Conservation (phyloP, 306 rosid species). For the Citrullus amarus region DNA sequence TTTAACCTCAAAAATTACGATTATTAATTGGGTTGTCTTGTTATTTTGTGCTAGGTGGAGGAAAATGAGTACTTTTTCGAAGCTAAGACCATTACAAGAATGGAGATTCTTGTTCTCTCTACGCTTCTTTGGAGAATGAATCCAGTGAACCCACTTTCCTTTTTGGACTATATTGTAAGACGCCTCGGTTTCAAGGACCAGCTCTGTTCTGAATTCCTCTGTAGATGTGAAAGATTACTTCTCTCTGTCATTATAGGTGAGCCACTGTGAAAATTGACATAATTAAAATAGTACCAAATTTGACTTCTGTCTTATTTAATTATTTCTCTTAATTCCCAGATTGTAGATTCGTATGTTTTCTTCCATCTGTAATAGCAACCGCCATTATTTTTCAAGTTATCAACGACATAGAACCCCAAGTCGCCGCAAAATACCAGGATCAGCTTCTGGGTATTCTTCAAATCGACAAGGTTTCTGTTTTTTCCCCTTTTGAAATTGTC, state of each 20-base stretch:
- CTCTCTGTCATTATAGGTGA: constrained; percentile 51
- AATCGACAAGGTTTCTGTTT: constrained; percentile 46
- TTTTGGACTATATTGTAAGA: constrained; percentile 53
- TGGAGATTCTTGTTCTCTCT: constrained; percentile 88
- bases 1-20: background rate
- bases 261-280: background rate
- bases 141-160: constrained; percentile 66
- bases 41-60: constrained; percentile 40
- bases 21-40: background rate
- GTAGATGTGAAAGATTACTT: constrained; percentile 40
- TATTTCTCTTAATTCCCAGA: constrained; percentile 29
- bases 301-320: background rate
- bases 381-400: constrained; percentile 72
- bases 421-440: constrained; percentile 36
- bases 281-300: background rate
- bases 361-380: constrained; percentile 62
- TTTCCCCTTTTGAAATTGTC: background rate
- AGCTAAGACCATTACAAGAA: constrained; percentile 58
- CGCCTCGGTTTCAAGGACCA: constrained; percentile 54
- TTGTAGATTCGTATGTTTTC: constrained; percentile 48
- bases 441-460: constrained; percentile 55
- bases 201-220: constrained; percentile 53
- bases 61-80: constrained; percentile 49
- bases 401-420: constrained; percentile 43
- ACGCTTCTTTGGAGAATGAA: constrained; percentile 88